Conservation (phyloP, 805 yeast species). For the Candida stauntonica region DNA sequence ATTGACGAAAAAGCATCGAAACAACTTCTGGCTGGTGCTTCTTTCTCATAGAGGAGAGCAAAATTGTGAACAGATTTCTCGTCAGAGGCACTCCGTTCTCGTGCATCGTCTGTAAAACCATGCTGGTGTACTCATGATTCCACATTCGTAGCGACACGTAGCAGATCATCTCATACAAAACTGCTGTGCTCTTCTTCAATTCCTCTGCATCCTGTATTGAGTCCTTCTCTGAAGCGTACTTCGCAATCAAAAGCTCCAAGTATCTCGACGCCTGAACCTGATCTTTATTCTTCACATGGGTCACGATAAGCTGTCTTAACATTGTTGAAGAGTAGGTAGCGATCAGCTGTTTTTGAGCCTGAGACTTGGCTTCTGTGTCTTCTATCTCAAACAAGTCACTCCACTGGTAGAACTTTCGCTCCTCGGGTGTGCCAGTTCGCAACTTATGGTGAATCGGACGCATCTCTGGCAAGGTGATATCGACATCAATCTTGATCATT, state of each 20-base stretch:
- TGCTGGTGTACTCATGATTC: constrained; percentile 11
- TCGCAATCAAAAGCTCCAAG: constrained; percentile 8
- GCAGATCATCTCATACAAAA: constrained; percentile 19
- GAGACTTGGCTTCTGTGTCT: neutral
- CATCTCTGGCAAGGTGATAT: neutral
- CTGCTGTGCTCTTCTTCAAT: neutral
- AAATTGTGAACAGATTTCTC: constrained; percentile 14
- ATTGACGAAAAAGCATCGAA: constrained; percentile 13
- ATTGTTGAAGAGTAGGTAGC: constrained; percentile 3
- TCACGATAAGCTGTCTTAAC: constrained; percentile 7
- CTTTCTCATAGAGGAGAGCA: constrained; percentile 18
- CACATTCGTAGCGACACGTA: constrained; percentile 16
- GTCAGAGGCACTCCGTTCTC: constrained; percentile 12
- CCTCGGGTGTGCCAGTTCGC: constrained; percentile 1
- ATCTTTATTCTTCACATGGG: constrained; percentile 2
- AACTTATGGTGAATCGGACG: constrained; percentile 1
- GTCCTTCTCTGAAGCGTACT: constrained; percentile 5
- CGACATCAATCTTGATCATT: constrained; percentile 1
- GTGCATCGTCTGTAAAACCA: constrained; percentile 15
- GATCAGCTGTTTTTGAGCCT: constrained; percentile 1
- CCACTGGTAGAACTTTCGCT: constrained; percentile 5
- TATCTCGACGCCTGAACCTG: constrained; percentile 1
- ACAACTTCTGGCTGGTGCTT: constrained; percentile 19
- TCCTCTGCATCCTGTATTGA: neutral
- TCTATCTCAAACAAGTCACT: constrained; percentile 1